A percentile compares a stretch with the other conserved stretches of the same genome.
Conservation (phyloP, 1,139 yeast genomes). For the Saccharomycopsis crataegensis region DNA sequence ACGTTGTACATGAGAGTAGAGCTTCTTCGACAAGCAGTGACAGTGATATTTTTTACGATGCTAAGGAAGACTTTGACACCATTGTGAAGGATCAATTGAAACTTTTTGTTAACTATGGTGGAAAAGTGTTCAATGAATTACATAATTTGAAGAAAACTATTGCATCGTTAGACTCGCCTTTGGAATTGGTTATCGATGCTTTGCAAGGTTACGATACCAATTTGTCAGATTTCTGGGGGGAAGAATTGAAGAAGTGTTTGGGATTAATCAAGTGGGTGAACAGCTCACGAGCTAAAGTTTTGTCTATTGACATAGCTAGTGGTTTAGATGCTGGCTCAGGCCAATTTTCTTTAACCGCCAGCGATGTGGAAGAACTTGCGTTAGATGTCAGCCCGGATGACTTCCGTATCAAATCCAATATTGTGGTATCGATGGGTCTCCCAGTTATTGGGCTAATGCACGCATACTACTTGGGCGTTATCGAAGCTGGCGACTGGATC, state of each 20-base stretch:
- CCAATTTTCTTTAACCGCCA: slow-evolving; percentile 26
- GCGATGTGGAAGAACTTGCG: slow-evolving; percentile 5
- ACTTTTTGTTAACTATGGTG: slow-evolving; percentile 50
- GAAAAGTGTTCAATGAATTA: slow-evolving; percentile 37
- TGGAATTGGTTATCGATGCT: slow-evolving; percentile 73
- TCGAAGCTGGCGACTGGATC: slow-evolving; percentile 36
- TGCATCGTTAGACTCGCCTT: slow-evolving; percentile 56
- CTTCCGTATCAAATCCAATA: slow-evolving; percentile 25
- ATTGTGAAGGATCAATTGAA: slow-evolving; percentile 38
- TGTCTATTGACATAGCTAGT: slow-evolving; percentile 76
- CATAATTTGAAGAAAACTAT: slow-evolving; percentile 31
- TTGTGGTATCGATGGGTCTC: slow-evolving; percentile 62
- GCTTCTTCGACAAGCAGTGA: slow-evolving; percentile 18
- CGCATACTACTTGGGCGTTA: slow-evolving; percentile 42
- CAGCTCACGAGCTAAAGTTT: slow-evolving; percentile 38
- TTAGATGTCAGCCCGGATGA: slow-evolving; percentile 5
- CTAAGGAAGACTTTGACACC: slow-evolving; percentile 28
- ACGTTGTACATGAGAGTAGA: slow-evolving; percentile 25
- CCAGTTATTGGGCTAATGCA: slow-evolving; percentile 63
- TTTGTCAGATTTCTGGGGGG: slow-evolving; percentile 40
- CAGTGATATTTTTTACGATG: slow-evolving; percentile 20
- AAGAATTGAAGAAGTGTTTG: slow-evolving; percentile 39
- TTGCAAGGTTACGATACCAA: slow-evolving; percentile 77
- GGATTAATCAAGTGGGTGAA: slow-evolving; percentile 66
- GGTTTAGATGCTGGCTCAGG: slow-evolving; percentile 88